phyloP scores from a whole-genome alignment of 106 monocot genomes.

The Chionographis japonica region DNA sequence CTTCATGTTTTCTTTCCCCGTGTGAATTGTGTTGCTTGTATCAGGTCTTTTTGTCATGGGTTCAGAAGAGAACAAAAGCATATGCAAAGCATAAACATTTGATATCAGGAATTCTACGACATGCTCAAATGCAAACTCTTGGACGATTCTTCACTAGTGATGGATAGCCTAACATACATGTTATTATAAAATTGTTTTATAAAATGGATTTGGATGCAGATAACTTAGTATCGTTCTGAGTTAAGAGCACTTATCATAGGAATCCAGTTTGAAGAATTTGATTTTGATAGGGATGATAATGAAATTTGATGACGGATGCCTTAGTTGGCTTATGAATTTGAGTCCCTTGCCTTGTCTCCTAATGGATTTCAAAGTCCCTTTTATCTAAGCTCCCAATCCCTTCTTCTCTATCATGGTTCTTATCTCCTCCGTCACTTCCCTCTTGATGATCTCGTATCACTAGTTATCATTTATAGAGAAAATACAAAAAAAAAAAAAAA shows the following conservation, averaged over 20 bases:
- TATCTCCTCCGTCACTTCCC: no score
- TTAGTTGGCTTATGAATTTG: no score
- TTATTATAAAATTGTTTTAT: slow-evolving; percentile 65
- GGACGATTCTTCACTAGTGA: slow-evolving; percentile 51
- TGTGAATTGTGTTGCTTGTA: not conserved
- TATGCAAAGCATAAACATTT: slow-evolving; percentile 88
- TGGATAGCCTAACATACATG: slow-evolving; percentile 52
- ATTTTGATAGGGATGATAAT: slow-evolving; percentile 53
- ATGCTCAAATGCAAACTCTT: slow-evolving; percentile 49
- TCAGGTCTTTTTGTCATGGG: slow-evolving; percentile 88
- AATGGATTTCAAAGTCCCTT: no score
- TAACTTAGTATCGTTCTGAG: slow-evolving; percentile 39
- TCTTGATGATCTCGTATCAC: no score
- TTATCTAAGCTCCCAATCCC: no score
- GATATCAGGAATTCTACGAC: slow-evolving; percentile 73
- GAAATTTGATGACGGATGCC: slow-evolving; percentile 1
- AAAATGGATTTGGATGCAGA: slow-evolving; percentile 57
- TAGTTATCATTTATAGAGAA: no score
- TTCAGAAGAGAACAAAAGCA: slow-evolving; percentile 75
- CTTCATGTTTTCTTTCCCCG: no score
- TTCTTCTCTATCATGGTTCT: no score
- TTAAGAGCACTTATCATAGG: slow-evolving; percentile 72
- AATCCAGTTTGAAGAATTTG: slow-evolving; percentile 56
- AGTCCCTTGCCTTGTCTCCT: no score
- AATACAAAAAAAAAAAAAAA: no score